Conservation (phyloP, 2,329 filamentous ascomycete species). For the Clonostachys solani region DNA sequence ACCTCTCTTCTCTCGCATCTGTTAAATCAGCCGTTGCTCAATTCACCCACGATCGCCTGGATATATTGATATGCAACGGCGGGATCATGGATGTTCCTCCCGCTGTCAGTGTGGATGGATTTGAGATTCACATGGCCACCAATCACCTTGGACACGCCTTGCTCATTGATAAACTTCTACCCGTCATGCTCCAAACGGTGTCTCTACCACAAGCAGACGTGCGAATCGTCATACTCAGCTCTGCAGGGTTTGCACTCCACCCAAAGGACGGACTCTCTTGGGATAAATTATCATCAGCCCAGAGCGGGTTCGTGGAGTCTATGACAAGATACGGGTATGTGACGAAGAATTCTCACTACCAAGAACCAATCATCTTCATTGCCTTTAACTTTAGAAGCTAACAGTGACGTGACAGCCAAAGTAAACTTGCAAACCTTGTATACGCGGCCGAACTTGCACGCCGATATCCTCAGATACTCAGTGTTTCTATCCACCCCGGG, state of each 20-base stretch:
- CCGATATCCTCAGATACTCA: too few species aligned
- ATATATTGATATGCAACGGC: conserved; percentile 41
- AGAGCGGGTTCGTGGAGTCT: too few species aligned
- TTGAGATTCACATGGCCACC: conserved; percentile 42
- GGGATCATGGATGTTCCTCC: conserved; percentile 33
- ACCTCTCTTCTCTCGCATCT: conserved; percentile 37
- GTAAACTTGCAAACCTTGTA: too few species aligned
- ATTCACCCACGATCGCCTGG: conserved; percentile 20
- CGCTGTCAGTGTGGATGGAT: conserved; percentile 34
- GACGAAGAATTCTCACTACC: too few species aligned
- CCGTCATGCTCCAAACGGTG: conserved; percentile 18
- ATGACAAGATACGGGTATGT: too few species aligned
- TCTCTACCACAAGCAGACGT: conserved; percentile 11
- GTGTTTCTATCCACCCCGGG: too few species aligned
- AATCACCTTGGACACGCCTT: conserved; percentile 46
- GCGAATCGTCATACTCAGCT: conserved; percentile 16
- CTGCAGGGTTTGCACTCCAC: conserved; percentile 17
- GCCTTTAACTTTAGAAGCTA: too few species aligned
- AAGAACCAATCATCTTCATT: too few species aligned
- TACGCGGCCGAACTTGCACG: too few species aligned
- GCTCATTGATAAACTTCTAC: conserved; percentile 30
- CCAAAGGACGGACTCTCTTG: conserved; percentile 18
- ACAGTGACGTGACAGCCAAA: too few species aligned
- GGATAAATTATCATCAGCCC: conserved; percentile 4
- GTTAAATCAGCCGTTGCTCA: conserved; percentile 21